Base-by-base conservation (phyloP, 495 filamentous ascomycete species). In the Hyaloscypha hepaticicola region DNA sequence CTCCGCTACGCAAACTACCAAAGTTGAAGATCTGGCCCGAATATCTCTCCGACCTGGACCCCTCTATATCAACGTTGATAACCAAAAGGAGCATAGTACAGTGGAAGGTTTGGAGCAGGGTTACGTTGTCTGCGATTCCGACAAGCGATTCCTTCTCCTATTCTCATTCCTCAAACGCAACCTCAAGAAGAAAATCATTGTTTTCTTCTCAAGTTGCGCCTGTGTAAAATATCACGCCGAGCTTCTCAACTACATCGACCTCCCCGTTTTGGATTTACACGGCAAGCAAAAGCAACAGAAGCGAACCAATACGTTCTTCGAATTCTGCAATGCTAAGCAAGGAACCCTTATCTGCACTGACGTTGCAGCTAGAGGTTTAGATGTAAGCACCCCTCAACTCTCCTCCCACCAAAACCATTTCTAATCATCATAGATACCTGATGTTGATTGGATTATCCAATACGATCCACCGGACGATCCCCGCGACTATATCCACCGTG, bases 231-330 rank as follows among this genome's bases (percentile, higher is more conserved):
- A 96, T 78, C 90, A 96, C 77, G 85, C 91, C 16, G 95, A 99
- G 71, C 86, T 97, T 1, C 83, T 97, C 58, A 96, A 96, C 77
- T 96, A 95, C 76, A 97, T 98, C 64, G 95, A 99, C 75, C 83
- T 98, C 8, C 94, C 91, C 22, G 93, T 96, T n/a, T 83, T 93
- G 41, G 88, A 89, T 65, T 77, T 89, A 19, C 92, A 96, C 75
- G 94, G 94, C 58, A 96, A 97, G 76, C 91, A 96, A 77, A 98
- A 98, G 77, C 95, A 98, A 76, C 90, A 96, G 74, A 96, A 96
- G 75, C 89, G 95, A 5, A 99, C 95, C 55, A 96, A 95, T 72
- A 96, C 92, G 0, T 99, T 99, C 78, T 99, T 98, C 77, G 94
- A 97, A 70, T 99, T 98, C 80, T 93, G 90, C 77, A 99, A 99